Conservation (phyloP, 2,329 filamentous ascomycete genomes). For the Microcyclospora tardicrescens region DNA sequence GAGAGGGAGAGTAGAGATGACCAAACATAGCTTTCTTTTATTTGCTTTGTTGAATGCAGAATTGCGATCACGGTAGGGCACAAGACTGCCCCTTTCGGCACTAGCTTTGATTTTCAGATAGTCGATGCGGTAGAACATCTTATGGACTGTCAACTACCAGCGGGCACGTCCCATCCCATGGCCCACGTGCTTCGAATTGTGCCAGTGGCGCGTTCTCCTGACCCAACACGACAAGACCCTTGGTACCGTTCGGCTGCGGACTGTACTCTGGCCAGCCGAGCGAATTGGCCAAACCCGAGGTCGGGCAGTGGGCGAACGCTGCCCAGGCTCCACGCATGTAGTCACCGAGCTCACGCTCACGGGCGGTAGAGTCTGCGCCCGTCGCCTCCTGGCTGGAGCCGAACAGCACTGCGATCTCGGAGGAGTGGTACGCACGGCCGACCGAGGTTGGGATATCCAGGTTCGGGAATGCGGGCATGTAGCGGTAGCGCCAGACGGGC, state of each 20-base stretch:
- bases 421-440: neutral
- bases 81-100: no score
- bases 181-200: neutral
- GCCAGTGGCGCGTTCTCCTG: neutral
- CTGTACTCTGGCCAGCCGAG: neutral
- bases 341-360: conserved; percentile 1
- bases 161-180: neutral
- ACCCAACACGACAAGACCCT: neutral
- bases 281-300: neutral
- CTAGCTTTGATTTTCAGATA: no score
- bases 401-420: neutral
- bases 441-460: neutral
- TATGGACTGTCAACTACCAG: neutral
- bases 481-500: conserved; percentile 3
- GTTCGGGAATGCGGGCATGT: conserved; percentile 1
- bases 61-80: no score
- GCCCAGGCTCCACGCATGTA: neutral
- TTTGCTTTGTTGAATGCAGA: no score
- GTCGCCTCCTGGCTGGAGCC: neutral
- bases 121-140: no score
- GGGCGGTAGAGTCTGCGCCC: neutral
- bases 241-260: neutral
- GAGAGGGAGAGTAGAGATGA: no score
- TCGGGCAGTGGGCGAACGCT: neutral
- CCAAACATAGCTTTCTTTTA: no score